Base-by-base conservation (phyloP, 2,329 filamentous ascomycete species). In the Uncinocarpus reesii region DNA sequence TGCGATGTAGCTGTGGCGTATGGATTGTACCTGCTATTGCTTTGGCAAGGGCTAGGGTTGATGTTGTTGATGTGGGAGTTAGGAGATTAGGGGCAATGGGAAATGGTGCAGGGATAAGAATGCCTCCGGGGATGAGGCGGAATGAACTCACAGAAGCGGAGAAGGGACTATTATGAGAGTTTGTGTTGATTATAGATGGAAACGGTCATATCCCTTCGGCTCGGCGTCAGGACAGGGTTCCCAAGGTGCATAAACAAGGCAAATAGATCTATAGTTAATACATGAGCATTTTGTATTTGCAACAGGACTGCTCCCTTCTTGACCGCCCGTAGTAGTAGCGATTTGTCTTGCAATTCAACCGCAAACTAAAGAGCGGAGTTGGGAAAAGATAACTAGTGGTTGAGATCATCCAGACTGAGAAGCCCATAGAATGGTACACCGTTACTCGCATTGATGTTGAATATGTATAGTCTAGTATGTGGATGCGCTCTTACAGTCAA, bases 21-120 rank as follows among this genome's bases (percentile, higher is more conserved):
- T 96, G 92, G 90, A 76, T 95, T 18, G 85, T 88, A 43, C 90
- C 92, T 7, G 89, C 84, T 0, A 92, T 98, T 63, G 90, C 84
- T 52, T 72, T 96, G 52, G 83, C 87, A 47, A 85, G 82, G 65
- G 82, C 84, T 46, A 81, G 81, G 57, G 83, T 95, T 31, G 92
- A 96, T 63, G 83, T 93, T 58, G 69, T 74, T n/a, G 58, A 61
- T n/a, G 32, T 55, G 53, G 36, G 48, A 57, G 21, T 42, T 26
- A 57, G 41, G 36, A 54, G 23, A 56, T 49, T 26, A 10, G 24
- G 56, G 5, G 44, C 55, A 16, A 57, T 52, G 26, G 48, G 60
- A 29, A 57, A 57, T 11, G 59, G 56, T 7, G 53, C 61, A 49
- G 63, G 64, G 4, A 68, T 69, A 50, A 63, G 66, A n/a, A 48